phyloP scores from a whole-genome alignment of 169 alveolate species.

The Besnoitia besnoiti region DNA sequence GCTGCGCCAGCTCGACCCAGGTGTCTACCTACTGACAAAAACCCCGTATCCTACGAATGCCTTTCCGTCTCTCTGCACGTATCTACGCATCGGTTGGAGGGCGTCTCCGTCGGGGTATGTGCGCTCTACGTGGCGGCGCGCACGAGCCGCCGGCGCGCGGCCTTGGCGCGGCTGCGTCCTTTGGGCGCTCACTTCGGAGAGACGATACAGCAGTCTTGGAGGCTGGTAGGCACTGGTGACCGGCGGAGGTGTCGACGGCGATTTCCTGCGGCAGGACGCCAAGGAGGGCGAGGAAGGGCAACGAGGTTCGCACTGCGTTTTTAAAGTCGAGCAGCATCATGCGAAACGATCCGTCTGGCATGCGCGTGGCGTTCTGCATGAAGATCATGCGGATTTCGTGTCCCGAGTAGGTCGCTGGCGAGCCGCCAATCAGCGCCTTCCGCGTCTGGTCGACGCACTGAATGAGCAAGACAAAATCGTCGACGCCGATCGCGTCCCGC shows the following conservation, averaged over 20 bases:
- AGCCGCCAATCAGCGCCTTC: slow-evolving; percentile 59
- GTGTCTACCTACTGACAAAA: too few species aligned
- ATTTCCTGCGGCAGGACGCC: slow-evolving; percentile 52
- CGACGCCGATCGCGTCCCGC: slow-evolving; percentile 57
- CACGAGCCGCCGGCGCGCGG: too few species aligned
- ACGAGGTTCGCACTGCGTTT: slow-evolving; percentile 53
- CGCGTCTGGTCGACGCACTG: slow-evolving; percentile 62
- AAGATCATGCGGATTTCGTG: slow-evolving; percentile 53
- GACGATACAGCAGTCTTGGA: neutral
- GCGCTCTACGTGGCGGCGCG: too few species aligned
- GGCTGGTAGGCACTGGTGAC: slow-evolving; percentile 31
- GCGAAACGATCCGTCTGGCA: slow-evolving; percentile 66
- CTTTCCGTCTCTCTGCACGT: too few species aligned
- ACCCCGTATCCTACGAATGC: too few species aligned
- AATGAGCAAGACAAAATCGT: slow-evolving; percentile 55
- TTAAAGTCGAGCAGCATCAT: slow-evolving; percentile 67
- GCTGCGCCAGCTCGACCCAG: too few species aligned
- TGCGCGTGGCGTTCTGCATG: slow-evolving; percentile 51
- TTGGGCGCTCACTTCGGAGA: neutral
- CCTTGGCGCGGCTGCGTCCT: too few species aligned
- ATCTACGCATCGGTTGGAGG: too few species aligned
- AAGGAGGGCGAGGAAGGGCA: slow-evolving; percentile 58
- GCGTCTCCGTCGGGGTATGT: too few species aligned
- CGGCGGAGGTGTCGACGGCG: slow-evolving; percentile 41
- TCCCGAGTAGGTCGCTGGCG: slow-evolving; percentile 32